Evolutionary conservation across 331 rosid species (phyloP).

Genomic region (Pyracantha coccinea): DNA sequence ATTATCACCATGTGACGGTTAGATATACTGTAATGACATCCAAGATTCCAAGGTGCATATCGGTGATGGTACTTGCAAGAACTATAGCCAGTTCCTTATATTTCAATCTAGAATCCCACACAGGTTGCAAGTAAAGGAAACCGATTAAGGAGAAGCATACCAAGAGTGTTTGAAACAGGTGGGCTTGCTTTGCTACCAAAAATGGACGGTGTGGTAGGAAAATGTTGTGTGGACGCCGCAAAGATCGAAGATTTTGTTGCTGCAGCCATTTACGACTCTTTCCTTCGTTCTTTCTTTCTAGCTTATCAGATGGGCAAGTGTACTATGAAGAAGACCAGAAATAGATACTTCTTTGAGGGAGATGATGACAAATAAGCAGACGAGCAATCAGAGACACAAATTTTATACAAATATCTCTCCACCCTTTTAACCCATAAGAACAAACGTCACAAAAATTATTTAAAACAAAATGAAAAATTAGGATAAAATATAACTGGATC

Average conservation of each 20-base stretch:
- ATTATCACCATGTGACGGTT: no score
- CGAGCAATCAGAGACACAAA: conserved; percentile 15
- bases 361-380: not conserved
- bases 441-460: not conserved
- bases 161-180: conserved; percentile 26
- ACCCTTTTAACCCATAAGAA: not conserved
- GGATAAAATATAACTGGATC: conserved; percentile 40
- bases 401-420: conserved; percentile 15
- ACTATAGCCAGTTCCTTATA: no score
- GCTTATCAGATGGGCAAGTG: not conserved
- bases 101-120: not conserved
- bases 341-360: not conserved
- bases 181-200: conserved; percentile 16
- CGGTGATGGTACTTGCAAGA: no score
- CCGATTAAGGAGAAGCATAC: conserved; percentile 25
- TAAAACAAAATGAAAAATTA: conserved; percentile 14
- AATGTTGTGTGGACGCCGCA: conserved; percentile 43
- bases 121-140: not conserved
- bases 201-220: conserved; percentile 23
- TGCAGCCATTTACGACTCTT: conserved; percentile 4
- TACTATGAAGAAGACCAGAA: not conserved
- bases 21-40: no score
- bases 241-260: conserved; percentile 48
- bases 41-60: no score
- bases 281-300: not conserved